Conservation (phyloP, 768 basidiomycete genomes). For the Lentinus brumalis region DNA sequence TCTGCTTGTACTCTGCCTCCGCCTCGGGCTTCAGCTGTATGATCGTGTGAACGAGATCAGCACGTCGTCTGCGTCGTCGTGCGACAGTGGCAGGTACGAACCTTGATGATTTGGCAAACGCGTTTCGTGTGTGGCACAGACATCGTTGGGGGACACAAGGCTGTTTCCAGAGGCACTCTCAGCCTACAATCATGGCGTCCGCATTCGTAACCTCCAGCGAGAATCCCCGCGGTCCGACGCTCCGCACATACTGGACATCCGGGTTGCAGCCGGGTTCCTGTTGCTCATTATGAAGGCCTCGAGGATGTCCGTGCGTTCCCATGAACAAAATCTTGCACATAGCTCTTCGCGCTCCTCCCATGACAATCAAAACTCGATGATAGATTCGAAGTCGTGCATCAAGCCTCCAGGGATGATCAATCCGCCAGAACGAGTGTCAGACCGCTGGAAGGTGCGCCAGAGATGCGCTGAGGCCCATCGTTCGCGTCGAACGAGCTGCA, state of each 20-base stretch:
- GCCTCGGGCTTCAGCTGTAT: conserved; percentile 55
- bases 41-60: not conserved
- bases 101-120: conserved; percentile 74
- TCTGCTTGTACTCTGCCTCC: conserved; percentile 52
- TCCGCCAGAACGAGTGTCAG: not conserved
- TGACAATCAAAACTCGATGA: conserved; percentile 1
- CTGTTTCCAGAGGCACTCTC: not conserved
- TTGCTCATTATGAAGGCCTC: no score
- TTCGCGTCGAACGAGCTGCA: no score
- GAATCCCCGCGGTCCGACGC: not conserved
- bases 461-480: no score
- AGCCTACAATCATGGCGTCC: not conserved
- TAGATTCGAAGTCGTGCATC: conserved; percentile 3
- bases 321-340: no score
- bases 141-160: conserved; percentile 24
- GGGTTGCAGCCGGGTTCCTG: no score
- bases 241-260: not conserved
- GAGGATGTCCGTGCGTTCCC: no score
- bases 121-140: conserved; percentile 44
- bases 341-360: no score
- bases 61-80: not conserved
- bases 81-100: conserved; percentile 26
- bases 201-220: not conserved
- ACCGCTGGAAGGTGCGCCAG: no score
- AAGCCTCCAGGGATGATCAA: conserved; percentile 10